A percentile compares a stretch with the other conserved stretches of the same genome.
phyloP scores from a whole-genome alignment of 306 rosid species.

The Gleditsia sinensis region DNA sequence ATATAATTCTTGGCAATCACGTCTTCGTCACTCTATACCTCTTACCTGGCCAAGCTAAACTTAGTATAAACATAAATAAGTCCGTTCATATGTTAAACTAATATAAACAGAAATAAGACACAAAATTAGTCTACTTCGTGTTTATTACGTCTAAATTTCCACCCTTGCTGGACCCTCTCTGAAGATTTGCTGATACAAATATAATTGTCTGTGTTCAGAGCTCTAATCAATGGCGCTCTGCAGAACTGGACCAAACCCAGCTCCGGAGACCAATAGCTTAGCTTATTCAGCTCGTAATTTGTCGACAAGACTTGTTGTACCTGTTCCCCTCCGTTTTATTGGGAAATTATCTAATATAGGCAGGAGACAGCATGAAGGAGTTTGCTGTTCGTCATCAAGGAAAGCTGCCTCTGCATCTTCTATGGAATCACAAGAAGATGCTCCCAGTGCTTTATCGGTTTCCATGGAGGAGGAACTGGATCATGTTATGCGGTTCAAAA shows the following conservation, averaged over 20 bases:
- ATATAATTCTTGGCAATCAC: slow-evolving; percentile 4
- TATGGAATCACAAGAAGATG: slow-evolving; percentile 49
- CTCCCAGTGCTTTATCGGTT: slow-evolving; percentile 31
- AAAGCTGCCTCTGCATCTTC: slow-evolving; percentile 53
- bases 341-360: slow-evolving; percentile 38
- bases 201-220: slow-evolving; percentile 28
- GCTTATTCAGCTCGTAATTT: slow-evolving; percentile 52
- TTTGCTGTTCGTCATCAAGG: slow-evolving; percentile 52
- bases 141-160: slow-evolving; percentile 17
- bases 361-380: slow-evolving; percentile 39
- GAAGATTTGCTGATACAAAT: slow-evolving; percentile 28
- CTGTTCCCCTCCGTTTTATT: slow-evolving; percentile 44
- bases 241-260: slow-evolving; percentile 53
- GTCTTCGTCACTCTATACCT: not conserved
- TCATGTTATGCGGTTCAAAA: slow-evolving; percentile 80
- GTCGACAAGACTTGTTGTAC: slow-evolving; percentile 60
- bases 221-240: slow-evolving; percentile 65
- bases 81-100: slow-evolving; percentile 2
- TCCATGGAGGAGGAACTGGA: slow-evolving; percentile 76
- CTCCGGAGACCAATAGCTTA: slow-evolving; percentile 48
- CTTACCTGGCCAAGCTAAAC: not conserved
- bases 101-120: not conserved
- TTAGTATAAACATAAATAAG: not conserved
- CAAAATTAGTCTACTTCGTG: slow-evolving; percentile 22
- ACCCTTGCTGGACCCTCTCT: not conserved